Evolutionary conservation across 179 eudicot species (phyloP).

Genomic region (Dionaea muscipula): DNA sequence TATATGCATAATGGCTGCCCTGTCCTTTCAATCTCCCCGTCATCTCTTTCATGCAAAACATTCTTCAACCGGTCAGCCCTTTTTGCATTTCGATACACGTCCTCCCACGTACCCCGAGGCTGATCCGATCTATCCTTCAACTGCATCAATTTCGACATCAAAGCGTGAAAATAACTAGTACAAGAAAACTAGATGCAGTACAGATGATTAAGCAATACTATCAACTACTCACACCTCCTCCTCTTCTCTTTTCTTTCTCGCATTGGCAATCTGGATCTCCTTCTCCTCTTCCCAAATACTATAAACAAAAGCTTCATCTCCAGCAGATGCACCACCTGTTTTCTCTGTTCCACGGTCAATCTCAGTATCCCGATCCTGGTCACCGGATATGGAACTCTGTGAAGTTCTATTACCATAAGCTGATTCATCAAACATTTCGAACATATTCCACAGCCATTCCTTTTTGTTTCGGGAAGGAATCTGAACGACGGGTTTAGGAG

Average conservation of each 20-base stretch:
- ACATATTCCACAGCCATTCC: constrained; percentile 62
- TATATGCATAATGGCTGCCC: constrained; percentile 82
- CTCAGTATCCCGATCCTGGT: constrained; percentile 34
- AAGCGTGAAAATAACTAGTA: neutral
- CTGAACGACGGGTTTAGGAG: constrained; percentile 34
- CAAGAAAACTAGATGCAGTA: neutral
- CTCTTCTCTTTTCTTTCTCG: constrained; percentile 64
- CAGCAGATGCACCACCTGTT: constrained; percentile 15
- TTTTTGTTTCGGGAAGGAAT: constrained; percentile 41
- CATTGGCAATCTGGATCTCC: constrained; percentile 23
- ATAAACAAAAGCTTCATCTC: constrained; percentile 38
- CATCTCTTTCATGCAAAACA: constrained; percentile 76
- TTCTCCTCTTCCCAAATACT: constrained; percentile 72
- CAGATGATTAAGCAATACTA: neutral
- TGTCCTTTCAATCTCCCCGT: constrained; percentile 90
- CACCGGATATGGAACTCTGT: constrained; percentile 26
- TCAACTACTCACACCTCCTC: constrained; percentile 42
- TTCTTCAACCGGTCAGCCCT: constrained; percentile 56
- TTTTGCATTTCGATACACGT: constrained; percentile 64
- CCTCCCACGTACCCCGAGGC: constrained; percentile 78
- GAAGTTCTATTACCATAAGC: constrained; percentile 21
- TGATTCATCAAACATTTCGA: constrained; percentile 25
- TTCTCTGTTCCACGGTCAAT: constrained; percentile 20
- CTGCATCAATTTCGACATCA: constrained; percentile 35
- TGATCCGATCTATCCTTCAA: constrained; percentile 88